These are phyloP conservation scores for Macrocystidia cucumis DNA, from an alignment of 1,284 basidiomycete genomes.

Conservation along the genomic window DNA sequence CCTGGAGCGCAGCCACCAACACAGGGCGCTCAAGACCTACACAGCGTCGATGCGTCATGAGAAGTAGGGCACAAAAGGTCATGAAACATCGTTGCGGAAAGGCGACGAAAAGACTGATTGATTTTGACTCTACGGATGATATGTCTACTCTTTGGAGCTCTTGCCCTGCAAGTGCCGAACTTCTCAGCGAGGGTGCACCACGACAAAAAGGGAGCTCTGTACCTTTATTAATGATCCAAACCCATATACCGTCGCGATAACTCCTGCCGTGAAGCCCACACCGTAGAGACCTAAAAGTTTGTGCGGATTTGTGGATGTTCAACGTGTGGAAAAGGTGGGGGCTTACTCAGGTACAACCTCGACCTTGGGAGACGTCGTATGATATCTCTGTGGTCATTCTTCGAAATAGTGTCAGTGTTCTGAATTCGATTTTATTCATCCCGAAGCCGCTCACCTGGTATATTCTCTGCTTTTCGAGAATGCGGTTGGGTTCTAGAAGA, in stretches of 20 bases:
- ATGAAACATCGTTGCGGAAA: too few species aligned
- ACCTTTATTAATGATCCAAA: slow-evolving; percentile 46
- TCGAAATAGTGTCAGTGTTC: slow-evolving; percentile 1
- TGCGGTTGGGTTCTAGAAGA: slow-evolving; percentile 49
- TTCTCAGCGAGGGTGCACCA: not conserved
- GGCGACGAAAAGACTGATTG: slow-evolving; percentile 1
- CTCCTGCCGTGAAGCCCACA: slow-evolving; percentile 43
- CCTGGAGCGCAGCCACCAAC: too few species aligned
- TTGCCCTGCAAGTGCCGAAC: slow-evolving; percentile 17
- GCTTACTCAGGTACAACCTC: slow-evolving; percentile 29
- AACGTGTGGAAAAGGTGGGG: slow-evolving; percentile 1
- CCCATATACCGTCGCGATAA: slow-evolving; percentile 43
- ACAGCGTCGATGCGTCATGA: too few species aligned
- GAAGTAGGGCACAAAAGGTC: too few species aligned
- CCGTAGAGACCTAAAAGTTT: slow-evolving; percentile 42
- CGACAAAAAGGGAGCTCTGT: slow-evolving; percentile 14
- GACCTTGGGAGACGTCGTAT: slow-evolving; percentile 29
- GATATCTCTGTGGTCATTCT: slow-evolving; percentile 27
- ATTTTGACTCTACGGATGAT: not conserved
- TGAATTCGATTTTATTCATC: slow-evolving; percentile 7
- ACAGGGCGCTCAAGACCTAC: too few species aligned
- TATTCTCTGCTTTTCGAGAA: slow-evolving; percentile 54
- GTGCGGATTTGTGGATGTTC: not conserved
- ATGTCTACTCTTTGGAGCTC: slow-evolving; percentile 16
- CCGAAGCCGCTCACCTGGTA: slow-evolving; percentile 43